A percentile compares a stretch with the other conserved stretches of the same genome.
phyloP scores from a whole-genome alignment of 1,139 yeast genomes.

The Pichia terricola region DNA sequence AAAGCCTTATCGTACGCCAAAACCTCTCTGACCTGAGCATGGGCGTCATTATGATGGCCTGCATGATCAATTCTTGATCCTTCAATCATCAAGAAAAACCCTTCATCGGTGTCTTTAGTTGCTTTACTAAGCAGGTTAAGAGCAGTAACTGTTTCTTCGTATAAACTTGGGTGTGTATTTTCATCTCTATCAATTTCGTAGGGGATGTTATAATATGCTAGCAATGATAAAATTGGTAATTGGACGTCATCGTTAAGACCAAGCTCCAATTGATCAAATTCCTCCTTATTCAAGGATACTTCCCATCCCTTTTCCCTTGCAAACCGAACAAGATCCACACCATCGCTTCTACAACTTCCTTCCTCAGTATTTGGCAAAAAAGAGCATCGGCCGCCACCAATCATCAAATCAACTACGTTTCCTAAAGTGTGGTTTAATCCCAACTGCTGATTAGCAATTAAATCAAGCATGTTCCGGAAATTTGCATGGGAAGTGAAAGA shows the following conservation, averaged over 20 bases:
- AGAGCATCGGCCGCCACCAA: conserved; percentile 86
- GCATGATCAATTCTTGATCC: conserved; percentile 91
- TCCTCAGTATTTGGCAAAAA: conserved; percentile 42
- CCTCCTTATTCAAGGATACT: conserved; percentile 47
- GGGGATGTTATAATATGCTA: conserved; percentile 69
- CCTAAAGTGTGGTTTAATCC: conserved; percentile 68
- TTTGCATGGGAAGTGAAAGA: conserved; percentile 73
- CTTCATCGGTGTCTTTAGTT: conserved; percentile 58
- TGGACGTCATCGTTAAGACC: conserved; percentile 44
- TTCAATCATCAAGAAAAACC: conserved; percentile 74
- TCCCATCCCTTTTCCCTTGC: conserved; percentile 56
- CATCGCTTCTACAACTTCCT: conserved; percentile 59
- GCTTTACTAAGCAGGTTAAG: conserved; percentile 55
- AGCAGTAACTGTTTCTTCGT: conserved; percentile 66
- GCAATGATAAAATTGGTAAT: conserved; percentile 63
- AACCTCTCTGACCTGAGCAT: conserved; percentile 75
- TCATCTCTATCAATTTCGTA: conserved; percentile 67
- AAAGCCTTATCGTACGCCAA: conserved; percentile 72
- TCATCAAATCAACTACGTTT: conserved; percentile 52
- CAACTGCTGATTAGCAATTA: conserved; percentile 76
- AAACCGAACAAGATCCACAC: conserved; percentile 50
- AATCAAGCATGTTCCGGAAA: conserved; percentile 64
- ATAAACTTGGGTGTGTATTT: conserved; percentile 55
- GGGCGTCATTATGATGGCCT: conserved; percentile 83
- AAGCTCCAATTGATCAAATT: conserved; percentile 43